A percentile compares a stretch with the other conserved stretches of the same genome.
Conservation (phyloP, 106 monocot genomes). For the Apostasia ramifera region DNA sequence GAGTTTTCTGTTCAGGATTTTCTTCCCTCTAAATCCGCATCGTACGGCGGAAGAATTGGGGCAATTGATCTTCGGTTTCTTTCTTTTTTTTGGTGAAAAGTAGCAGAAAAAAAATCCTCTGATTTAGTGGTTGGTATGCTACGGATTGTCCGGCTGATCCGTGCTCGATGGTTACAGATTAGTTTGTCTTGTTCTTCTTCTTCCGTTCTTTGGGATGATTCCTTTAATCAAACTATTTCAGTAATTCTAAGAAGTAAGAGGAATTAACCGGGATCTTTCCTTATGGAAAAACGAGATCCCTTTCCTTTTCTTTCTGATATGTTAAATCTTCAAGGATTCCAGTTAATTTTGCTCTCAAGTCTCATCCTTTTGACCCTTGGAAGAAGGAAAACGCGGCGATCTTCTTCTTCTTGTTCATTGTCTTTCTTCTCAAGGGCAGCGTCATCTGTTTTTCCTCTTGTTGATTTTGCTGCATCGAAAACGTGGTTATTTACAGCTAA, state of each 20-base stretch:
- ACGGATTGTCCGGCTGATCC: not conserved
- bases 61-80: not conserved
- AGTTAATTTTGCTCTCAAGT: not conserved
- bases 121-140: not conserved
- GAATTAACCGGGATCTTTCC: too few relatives aligned
- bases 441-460: not conserved
- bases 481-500: not conserved
- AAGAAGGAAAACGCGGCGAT: not conserved
- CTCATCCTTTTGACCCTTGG: conserved; percentile 11
- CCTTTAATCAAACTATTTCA: too few relatives aligned
- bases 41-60: conserved; percentile 5
- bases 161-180: not conserved
- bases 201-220: not conserved
- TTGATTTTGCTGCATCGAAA: not conserved
- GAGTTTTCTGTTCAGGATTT: not conserved
- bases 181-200: not conserved
- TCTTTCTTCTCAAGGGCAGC: not conserved
- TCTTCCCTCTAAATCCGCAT: not conserved
- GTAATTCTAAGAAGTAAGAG: too few relatives aligned
- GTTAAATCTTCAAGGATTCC: too few relatives aligned
- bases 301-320: too few relatives aligned
- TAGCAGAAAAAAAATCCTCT: not conserved
- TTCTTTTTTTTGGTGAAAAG: not conserved
- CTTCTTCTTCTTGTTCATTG: not conserved
- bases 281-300: too few relatives aligned